Base-by-base conservation (phyloP, 2,329 filamentous ascomycete species). In the Phyllosticta ampelicida region DNA sequence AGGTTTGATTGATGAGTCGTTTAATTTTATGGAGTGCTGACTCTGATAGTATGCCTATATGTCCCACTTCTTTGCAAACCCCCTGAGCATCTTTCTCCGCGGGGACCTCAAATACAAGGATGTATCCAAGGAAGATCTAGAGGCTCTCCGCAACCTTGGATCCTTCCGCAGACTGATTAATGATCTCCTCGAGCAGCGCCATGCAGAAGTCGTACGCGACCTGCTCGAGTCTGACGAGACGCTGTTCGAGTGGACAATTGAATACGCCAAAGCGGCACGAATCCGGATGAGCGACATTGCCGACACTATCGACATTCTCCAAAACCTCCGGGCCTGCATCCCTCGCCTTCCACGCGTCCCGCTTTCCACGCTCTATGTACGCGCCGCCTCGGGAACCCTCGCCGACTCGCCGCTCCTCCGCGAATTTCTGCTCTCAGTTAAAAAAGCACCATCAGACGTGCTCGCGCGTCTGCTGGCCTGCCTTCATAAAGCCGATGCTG, bases 61-160 rank as follows among this genome's bases (percentile, higher is more conserved):
- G 88, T 89, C 86, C 59, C 87, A 90, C 68, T 92, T 89, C 66
- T 92, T 89, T 64, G 86, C 86, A 48, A 92, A 90, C 64, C 82
- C 86, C 0, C 75, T 90, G 3, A 89, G 84, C 61, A 70, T 89
- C 3, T 77, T 92, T 30, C 70, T 84, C 9, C 73, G 73, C 13
- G 58, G 75, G 1, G 62, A 64, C 11, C 52, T 76, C 5, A 50
- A 65, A 5, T 63, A 67, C 48, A 60, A 68, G 9, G 63, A 75
- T 3, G 62, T 89, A 0, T 78, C 86, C 54, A 65, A 73, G 1
- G 80, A 86, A 60, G 85, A 89, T 63, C 70, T 86, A 8, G 82
- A 89, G 63, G 84, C 86, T 10, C 70, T 88, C 8, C 81, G 88
- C 36, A 86, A 81, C 60, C 72, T 89, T 18, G 77, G 81, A 2